Base-by-base conservation (phyloP, 2,329 filamentous ascomycete genomes). In the Trichoderma asperellum region DNA sequence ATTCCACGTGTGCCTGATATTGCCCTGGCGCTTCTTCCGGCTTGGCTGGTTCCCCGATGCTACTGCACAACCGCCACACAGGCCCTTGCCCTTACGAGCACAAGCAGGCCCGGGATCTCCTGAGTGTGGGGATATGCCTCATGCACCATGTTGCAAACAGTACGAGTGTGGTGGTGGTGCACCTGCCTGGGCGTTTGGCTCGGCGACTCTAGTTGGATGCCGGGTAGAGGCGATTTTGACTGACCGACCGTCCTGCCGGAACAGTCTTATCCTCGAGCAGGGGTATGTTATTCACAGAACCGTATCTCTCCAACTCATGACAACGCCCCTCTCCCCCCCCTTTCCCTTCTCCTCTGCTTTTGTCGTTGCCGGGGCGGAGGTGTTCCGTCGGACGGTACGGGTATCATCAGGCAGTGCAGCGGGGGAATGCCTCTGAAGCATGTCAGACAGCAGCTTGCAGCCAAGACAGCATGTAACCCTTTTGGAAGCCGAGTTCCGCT, bases 1-100 rank as follows among this genome's bases (percentile, higher is more conserved):
- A 43, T 62, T 49, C 66, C 66, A 68, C 66, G 66, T 68, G 66
- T 62, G 16, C 35, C 62, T 56, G 53, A 61, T 56, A 61, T 61
- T 61, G 47, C 58, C 43, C 34, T 57, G 58, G 34, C 47, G 18
- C 66, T 56, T 57, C 47, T 61, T 56, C 66, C 16, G 65, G 65
- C 55, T 55, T 68, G 43, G 65, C 34, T 57, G 37, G 27, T 66
- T 66, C 62, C 52, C 62, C 62, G 62, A 66, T 66, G 4, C 62
- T 49, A 24, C 43, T 49, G n/a, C 43, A 11, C 62, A 29, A 34
- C 52, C 29, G 34, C 63, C 11, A n/a, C 27, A 34, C 11, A 8
- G 32, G 40, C 35, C 49, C 49, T 35, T 56, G 61, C 29, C 47
- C n/a, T 52, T 16, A 24, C 37, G 10, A 1, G 16, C 16, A 40